Percentiles rank a stretch among this genome's conserved stretches.
These are phyloP conservation scores for Alectoria sarmentosa DNA, from an alignment of 495 filamentous ascomycete genomes.

Conservation along the genomic window DNA sequence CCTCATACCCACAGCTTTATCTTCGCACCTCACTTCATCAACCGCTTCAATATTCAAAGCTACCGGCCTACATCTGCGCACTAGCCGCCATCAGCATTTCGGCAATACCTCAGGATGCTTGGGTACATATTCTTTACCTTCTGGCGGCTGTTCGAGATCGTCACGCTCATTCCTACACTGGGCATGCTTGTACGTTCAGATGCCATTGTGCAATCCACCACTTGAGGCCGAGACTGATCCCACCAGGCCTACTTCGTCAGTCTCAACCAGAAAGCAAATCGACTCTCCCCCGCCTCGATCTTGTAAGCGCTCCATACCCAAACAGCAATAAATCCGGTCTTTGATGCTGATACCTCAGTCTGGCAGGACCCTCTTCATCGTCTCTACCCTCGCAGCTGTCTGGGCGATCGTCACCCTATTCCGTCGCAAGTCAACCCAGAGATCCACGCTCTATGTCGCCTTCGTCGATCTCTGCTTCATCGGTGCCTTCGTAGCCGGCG, in stretches of 20 bases:
- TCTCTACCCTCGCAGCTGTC: constrained; percentile 67
- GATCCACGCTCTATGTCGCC: constrained; percentile 67
- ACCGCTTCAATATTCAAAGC: not conserved
- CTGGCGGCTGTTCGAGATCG: constrained; percentile 74
- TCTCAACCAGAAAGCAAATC: constrained; percentile 59
- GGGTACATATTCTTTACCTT: constrained; percentile 76
- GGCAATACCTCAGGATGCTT: constrained; percentile 48
- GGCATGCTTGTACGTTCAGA: constrained; percentile 63
- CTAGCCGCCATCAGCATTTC: constrained; percentile 15
- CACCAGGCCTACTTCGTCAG: constrained; percentile 67
- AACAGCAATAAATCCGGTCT: not conserved
- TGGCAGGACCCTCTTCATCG: constrained; percentile 72
- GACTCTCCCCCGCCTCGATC: constrained; percentile 70
- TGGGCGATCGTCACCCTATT: constrained; percentile 80
- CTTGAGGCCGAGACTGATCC: constrained; percentile 3
- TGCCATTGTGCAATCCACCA: not conserved
- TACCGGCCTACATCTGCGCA: constrained; percentile 5
- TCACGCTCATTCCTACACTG: constrained; percentile 79
- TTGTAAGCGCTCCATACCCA: constrained; percentile 34
- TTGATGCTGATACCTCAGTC: not conserved
- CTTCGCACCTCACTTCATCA: not conserved
- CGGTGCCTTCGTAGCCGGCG: constrained; percentile 79
- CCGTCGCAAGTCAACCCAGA: constrained; percentile 62
- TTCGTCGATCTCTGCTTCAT: constrained; percentile 77
- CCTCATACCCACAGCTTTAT: not conserved